Evolutionary conservation across 306 rosid species (phyloP), one percentile per base, ranked within the genome.

Genomic region (Lathyrus oleraceus): DNA sequence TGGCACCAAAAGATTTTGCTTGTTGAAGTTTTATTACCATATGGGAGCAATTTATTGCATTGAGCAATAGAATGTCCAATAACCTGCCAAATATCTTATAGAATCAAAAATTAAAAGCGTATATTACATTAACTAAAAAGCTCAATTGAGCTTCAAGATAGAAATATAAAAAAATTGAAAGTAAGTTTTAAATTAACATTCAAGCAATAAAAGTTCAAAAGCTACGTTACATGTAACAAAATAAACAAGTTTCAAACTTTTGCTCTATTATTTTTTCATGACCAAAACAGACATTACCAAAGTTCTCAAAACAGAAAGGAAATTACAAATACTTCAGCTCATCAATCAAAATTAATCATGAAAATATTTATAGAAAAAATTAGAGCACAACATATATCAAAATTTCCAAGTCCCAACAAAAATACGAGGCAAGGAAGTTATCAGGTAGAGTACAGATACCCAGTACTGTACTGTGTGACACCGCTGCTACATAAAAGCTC

Each of bases 351-450:
- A 65, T 42, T 35, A 52, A 67, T 57, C 16, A 62, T 5, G 51
- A 52, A 8, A 60, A 70, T 3, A 78, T 10, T 42, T 25, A 67
- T 27, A 7, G 30, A 49, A 21, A 76, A 69, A 49, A 40, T 67
- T 67, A 21, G 40, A 47, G 52, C 51, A 71, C 4, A 69, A 61
- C 13, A 71, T n/a, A 21, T 21, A 79, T 54, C 86, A 84, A 89
- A 87, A 87, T 58, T 86, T 80, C 86, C 96, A 58, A 69, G 70
- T 79, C 91, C 96, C 84, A 81, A 79, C 76, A 87, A 79, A 88
- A 81, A 87, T 17, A 75, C 42, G 58, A 85, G 95, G 87, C 91
- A 86, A 76, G 89, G 92, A 81, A 87, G 42, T 70, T 16, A 76
- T 35, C n/a, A 65, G 64, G 73, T 53, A 59, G n/a, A 59, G 42